Evolutionary conservation across 768 basidiomycete genomes (phyloP).

Genomic region (Phanerochaete sordida): DNA sequence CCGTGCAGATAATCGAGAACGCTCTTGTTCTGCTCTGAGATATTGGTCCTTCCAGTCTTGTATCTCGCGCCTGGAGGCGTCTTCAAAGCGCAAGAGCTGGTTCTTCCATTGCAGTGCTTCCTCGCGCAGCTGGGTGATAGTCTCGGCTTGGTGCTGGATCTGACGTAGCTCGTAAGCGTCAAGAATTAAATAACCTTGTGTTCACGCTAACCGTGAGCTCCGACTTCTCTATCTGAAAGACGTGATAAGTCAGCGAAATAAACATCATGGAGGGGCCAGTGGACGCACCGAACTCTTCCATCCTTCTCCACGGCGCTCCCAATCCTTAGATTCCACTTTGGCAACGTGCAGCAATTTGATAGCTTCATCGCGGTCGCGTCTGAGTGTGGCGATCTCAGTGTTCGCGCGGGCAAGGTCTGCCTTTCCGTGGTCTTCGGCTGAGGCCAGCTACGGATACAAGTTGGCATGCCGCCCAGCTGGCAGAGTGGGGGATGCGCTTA

Average conservation of each 20-base stretch:
- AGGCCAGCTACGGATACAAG: slow-evolving; percentile 35
- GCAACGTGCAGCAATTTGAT: slow-evolving; percentile 42
- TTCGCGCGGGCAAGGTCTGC: slow-evolving; percentile 47
- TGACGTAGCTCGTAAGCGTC: slow-evolving; percentile 21
- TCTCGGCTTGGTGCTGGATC: slow-evolving; percentile 59
- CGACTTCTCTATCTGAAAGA: slow-evolving; percentile 46
- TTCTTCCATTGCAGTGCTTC: slow-evolving; percentile 73
- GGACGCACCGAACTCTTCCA: slow-evolving; percentile 48
- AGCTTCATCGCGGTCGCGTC: slow-evolving; percentile 47
- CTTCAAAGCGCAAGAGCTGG: slow-evolving; percentile 48
- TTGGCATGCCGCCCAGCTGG: neutral
- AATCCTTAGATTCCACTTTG: slow-evolving; percentile 43
- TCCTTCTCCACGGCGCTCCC: slow-evolving; percentile 39
- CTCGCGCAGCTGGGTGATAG: slow-evolving; percentile 56
- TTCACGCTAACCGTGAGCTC: slow-evolving; percentile 47
- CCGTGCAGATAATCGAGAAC: slow-evolving; percentile 51
- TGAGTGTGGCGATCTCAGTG: slow-evolving; percentile 44
- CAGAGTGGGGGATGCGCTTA: slow-evolving; percentile 19
- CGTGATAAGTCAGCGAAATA: slow-evolving; percentile 7
- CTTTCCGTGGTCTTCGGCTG: slow-evolving; percentile 53
- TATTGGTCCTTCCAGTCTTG: slow-evolving; percentile 81
- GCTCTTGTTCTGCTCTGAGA: slow-evolving; percentile 67
- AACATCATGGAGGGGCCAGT: neutral
- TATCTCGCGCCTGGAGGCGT: slow-evolving; percentile 44
- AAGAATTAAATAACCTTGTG: neutral